Base-by-base conservation (phyloP, 75 land plant species). In the Cunninghamia lanceolata region DNA sequence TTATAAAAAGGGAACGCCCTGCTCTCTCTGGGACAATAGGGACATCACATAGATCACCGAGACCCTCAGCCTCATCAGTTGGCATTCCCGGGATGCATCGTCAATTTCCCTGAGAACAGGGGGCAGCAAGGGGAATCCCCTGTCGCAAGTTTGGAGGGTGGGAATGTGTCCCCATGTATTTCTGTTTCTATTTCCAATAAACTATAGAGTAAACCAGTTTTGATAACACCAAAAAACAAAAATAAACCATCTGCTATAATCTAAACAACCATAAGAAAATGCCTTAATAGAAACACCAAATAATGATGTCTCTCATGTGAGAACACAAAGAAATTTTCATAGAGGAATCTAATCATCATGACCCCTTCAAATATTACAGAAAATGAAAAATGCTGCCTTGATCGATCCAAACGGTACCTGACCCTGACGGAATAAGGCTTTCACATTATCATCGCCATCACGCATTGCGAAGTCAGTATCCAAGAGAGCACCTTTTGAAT, bases 391-490 rank as follows among this genome's bases (percentile, higher is more conserved):
- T 42, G 42, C 47, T 21, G 28, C n/a, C 45, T 28, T 43, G n/a
- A 40, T 43, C 45, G 42, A 43, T 43, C n/a, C 47, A 80, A 4
- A 39, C 25, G 7, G 42, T 85, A 98, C 99, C 97, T 98, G 99
- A 21, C 99, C 99, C 90, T 98, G 99, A 47, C 99, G 96, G 78
- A 93, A 98, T 78, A 93, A 86, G 15, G 99, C 99, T 91, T 98
- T 98, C 9, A 89, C 97, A 94, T 96, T 96, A 83, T 88, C 90
- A 19, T 92, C 95, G 34, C 92, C 95, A 89, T 93, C 96, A 80
- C 95, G 98, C 87, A 96, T 87, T 39, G 99, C 99, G 91, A 94
- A 96, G 8, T 98, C 99, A 16, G 99, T 89, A 85, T 98, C 99
- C 83, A 97, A 88, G 19, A 98, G 82, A 56, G 99, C 99, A 73